phyloP scores from a whole-genome alignment of 768 basidiomycete genomes.

The Leccinum obscurum region DNA sequence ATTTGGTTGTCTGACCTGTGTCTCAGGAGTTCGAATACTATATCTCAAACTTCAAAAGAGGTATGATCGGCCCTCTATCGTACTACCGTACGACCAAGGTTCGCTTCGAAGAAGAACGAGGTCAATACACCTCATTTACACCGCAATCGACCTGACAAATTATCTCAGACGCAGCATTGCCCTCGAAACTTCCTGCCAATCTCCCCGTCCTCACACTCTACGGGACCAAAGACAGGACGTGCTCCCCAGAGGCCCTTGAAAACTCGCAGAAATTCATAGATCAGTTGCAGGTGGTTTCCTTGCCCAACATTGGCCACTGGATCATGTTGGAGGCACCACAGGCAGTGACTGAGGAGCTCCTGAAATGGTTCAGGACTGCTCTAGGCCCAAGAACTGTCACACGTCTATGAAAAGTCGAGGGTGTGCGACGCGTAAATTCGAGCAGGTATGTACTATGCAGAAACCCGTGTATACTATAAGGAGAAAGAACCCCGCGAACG shows the following conservation, averaged over 20 bases:
- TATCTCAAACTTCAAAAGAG: constrained; percentile 25
- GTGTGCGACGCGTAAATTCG: background rate
- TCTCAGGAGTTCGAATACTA: constrained; percentile 59
- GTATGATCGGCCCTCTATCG: constrained; percentile 71
- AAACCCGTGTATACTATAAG: background rate
- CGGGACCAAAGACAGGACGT: constrained; percentile 56
- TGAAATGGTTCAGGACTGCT: constrained; percentile 42
- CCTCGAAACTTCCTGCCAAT: constrained; percentile 41
- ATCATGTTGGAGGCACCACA: constrained; percentile 63
- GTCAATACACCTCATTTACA: constrained; percentile 17
- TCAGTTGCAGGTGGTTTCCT: constrained; percentile 47
- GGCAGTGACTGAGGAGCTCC: constrained; percentile 48
- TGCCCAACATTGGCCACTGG: constrained; percentile 69
- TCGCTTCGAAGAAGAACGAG: constrained; percentile 67
- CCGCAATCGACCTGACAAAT: background rate
- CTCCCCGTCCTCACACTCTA: constrained; percentile 63
- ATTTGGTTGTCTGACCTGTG: constrained; percentile 4
- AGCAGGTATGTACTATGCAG: background rate
- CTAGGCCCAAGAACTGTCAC: background rate
- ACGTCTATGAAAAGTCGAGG: constrained; percentile 9
- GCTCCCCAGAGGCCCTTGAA: constrained; percentile 40
- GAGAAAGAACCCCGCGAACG: background rate
- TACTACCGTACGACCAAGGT: constrained; percentile 67
- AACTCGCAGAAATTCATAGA: constrained; percentile 52
- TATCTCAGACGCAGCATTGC: constrained; percentile 43